Base-by-base conservation (phyloP, 768 basidiomycete species). In the Saitozyma podzolica region DNA sequence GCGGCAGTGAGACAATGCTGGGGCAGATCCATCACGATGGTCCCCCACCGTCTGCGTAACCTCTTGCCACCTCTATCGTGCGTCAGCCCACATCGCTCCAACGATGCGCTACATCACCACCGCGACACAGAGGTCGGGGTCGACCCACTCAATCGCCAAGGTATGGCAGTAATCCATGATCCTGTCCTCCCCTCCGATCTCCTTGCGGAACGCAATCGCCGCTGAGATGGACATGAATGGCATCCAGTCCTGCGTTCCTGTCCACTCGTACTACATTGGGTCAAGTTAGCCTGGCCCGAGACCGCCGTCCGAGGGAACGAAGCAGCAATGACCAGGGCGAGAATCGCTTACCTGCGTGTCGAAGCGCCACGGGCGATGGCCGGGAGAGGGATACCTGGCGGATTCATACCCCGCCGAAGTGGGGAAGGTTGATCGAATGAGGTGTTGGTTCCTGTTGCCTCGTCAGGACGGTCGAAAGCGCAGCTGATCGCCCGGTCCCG, bases 181-280 rank as follows among this genome's bases (percentile, higher is more conserved):
- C 11, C 45, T 11, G 45, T 47, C 45, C n/a, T 47, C 45, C 7
- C 91, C 90, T 0, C 91, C 91, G 2, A 91, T 77, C 81, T 84
- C 84, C 61, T 83, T 72, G 39, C 91, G 85, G 80, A 92, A 92
- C 40, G 86, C 84, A 6, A 91, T 75, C 0, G 90, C 91, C 87
- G 65, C 61, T 5, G 56, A 48, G 39, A 68, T 69, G 0, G 74
- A 72, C 37, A 80, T 61, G 54, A 67, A 63, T 0, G 74, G 74
- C 0, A 58, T 20, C 70, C 71, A 79, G 55, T 80, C 78, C 52
- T 60, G 42, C 9, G 79, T 78, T 0, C 75, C 76, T 1, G 58
- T 73, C 77, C 75, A 80, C 20, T 68, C 63, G 50, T 61, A 77
- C 70, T 77, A 54, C 14, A 6, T 16, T 8, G 43, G 19, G 42